Percentiles rank a stretch among this genome's conserved stretches.
These are phyloP conservation scores for Kandelia obovata DNA, from an alignment of 345 rosid genomes.

Conservation along the genomic window DNA sequence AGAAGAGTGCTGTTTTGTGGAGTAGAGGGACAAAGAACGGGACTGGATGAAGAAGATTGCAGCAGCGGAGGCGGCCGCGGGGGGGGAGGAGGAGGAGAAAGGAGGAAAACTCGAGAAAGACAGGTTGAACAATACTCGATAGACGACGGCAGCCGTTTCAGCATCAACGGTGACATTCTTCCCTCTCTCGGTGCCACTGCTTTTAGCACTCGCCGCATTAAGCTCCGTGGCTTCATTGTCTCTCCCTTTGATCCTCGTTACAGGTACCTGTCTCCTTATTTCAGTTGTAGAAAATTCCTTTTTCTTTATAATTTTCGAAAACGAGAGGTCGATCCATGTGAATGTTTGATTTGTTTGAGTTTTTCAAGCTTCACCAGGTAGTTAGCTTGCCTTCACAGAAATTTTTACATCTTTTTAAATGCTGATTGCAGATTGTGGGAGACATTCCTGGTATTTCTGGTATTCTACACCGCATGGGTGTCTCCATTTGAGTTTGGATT, in stretches of 20 bases:
- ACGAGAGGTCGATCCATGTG: no score
- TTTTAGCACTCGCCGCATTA: constrained; percentile 34
- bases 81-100: neutral
- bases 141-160: constrained; percentile 55
- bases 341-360: neutral
- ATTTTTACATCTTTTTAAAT: neutral
- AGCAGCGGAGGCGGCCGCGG: neutral
- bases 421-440: constrained; percentile 59
- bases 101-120: neutral
- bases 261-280: constrained; percentile 33
- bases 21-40: neutral
- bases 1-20: constrained; percentile 11
- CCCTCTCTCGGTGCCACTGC: constrained; percentile 68
- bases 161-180: constrained; percentile 55
- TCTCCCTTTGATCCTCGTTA: constrained; percentile 68
- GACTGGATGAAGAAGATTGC: neutral
- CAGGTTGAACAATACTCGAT: constrained; percentile 25
- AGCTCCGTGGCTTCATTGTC: constrained; percentile 50
- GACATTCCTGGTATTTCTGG: constrained; percentile 60
- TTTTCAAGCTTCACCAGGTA: neutral
- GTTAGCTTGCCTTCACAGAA: no score
- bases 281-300: no score
- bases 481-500: constrained; percentile 86
- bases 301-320: neutral
- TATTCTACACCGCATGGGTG: constrained; percentile 87